phyloP scores from a whole-genome alignment of 2,329 filamentous ascomycete species.

The Coleophoma crateriformis region DNA sequence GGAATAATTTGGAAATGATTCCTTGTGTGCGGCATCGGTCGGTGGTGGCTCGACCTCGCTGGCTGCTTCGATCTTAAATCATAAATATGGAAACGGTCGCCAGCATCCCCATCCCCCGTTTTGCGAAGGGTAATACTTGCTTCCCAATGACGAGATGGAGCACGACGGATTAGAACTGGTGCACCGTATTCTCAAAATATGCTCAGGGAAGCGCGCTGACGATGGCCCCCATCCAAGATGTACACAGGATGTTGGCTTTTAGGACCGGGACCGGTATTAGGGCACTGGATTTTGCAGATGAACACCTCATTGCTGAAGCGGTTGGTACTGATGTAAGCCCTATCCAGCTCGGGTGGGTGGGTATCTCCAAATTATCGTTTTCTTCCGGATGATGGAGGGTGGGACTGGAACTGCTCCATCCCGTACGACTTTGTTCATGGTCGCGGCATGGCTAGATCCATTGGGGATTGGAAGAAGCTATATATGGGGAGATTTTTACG shows the following conservation, averaged over 20 bases:
- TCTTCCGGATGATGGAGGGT: slow-evolving; percentile 22
- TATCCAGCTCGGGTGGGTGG: slow-evolving; percentile 12
- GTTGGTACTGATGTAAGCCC: slow-evolving; percentile 14
- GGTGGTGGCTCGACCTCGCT: slow-evolving; percentile 20
- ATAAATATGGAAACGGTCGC: slow-evolving; percentile 39
- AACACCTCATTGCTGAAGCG: slow-evolving; percentile 9
- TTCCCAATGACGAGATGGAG: slow-evolving; percentile 7
- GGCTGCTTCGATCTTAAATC: slow-evolving; percentile 36
- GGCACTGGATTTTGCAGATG: slow-evolving; percentile 22
- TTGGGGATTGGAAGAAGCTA: slow-evolving; percentile 2
- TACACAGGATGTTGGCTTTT: slow-evolving; percentile 17
- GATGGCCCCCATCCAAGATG: slow-evolving; percentile 8
- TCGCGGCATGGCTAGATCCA: slow-evolving; percentile 17
- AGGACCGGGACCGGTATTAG: slow-evolving; percentile 34
- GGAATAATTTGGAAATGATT: neutral
- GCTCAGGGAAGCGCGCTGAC: slow-evolving; percentile 13
- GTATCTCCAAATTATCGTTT: slow-evolving; percentile 18
- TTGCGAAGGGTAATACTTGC: slow-evolving; percentile 29
- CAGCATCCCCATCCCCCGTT: slow-evolving; percentile 42
- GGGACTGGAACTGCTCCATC: slow-evolving; percentile 25
- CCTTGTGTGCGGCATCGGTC: neutral
- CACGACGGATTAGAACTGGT: slow-evolving; percentile 12
- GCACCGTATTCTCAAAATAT: slow-evolving; percentile 9
- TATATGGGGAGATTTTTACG: slow-evolving; percentile 2
- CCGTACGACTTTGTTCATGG: slow-evolving; percentile 28